Conservation (phyloP, 257 asterid species). For the Rubia yunnanensis region DNA sequence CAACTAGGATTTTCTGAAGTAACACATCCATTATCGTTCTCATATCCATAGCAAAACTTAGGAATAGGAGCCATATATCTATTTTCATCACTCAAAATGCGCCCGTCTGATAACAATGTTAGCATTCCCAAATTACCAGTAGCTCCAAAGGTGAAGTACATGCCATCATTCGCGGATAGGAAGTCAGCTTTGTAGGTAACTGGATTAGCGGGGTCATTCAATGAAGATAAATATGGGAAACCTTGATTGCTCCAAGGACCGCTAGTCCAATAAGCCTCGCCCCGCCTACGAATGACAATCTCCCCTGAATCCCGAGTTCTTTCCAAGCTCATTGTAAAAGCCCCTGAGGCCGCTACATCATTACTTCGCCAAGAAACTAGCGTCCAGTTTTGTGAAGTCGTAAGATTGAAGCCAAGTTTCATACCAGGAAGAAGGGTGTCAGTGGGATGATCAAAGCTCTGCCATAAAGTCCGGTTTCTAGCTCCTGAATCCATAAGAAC, state of each 20-base stretch:
- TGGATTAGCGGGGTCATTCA: neutral
- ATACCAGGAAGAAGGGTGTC: slow-evolving; percentile 48
- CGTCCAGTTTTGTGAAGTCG: slow-evolving; percentile 27
- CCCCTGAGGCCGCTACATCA: slow-evolving; percentile 26
- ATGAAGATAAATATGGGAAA: neutral
- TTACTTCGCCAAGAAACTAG: slow-evolving; percentile 39
- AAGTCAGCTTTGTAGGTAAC: neutral
- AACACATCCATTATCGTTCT: slow-evolving; percentile 14
- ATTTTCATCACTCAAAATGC: neutral
- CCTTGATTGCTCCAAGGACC: slow-evolving; percentile 14
- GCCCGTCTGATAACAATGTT: slow-evolving; percentile 9
- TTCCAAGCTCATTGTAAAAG: slow-evolving; percentile 35
- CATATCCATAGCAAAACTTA: slow-evolving; percentile 20
- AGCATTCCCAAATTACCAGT: slow-evolving; percentile 2
- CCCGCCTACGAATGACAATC: slow-evolving; percentile 24
- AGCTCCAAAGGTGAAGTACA: slow-evolving; percentile 11
- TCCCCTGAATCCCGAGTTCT: slow-evolving; percentile 17
- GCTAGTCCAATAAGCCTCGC: slow-evolving; percentile 19
- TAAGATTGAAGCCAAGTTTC: slow-evolving; percentile 32
- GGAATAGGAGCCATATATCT: neutral
- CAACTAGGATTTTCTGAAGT: slow-evolving; percentile 15
- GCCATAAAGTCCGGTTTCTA: slow-evolving; percentile 18
- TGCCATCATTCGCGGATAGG: neutral
- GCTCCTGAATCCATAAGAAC: slow-evolving; percentile 16
- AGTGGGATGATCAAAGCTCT: slow-evolving; percentile 57